A percentile compares a stretch with the other conserved stretches of the same genome.
These are phyloP conservation scores for Flaveria linearis DNA, from an alignment of 129 eudicot genomes.

Conservation along the genomic window DNA sequence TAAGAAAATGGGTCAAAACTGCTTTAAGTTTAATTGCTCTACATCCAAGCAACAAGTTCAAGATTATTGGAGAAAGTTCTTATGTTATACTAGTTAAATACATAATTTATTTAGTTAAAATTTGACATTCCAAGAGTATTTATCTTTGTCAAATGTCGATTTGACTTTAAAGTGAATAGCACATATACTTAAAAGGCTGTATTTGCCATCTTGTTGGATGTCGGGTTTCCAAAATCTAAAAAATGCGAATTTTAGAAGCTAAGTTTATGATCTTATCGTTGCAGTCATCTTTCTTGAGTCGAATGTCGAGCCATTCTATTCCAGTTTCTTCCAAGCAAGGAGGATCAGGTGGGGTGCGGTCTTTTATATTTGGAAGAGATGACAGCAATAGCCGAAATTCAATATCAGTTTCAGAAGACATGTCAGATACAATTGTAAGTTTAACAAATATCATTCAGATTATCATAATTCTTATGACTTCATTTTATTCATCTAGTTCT, in stretches of 20 bases:
- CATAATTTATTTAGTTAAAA: not conserved
- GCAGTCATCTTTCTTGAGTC: slow-evolving; percentile 82
- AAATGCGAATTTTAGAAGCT: not conserved
- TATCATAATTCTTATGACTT: not conserved
- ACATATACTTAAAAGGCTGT: not conserved
- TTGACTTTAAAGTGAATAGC: not conserved
- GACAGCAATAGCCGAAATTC: slow-evolving; percentile 91
- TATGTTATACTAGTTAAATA: not conserved
- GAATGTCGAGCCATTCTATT: slow-evolving; percentile 48
- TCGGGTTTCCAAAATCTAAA: not conserved
- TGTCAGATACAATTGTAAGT: slow-evolving; percentile 56
- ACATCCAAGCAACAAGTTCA: not conserved
- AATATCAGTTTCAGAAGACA: slow-evolving; percentile 55
- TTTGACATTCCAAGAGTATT: not conserved
- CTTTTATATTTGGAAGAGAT: slow-evolving; percentile 84
- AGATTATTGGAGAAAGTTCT: not conserved
- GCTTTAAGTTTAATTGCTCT: not conserved
- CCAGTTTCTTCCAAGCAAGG: slow-evolving; percentile 56
- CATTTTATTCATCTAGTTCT: not conserved
- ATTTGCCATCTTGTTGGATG: not conserved
- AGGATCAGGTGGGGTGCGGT: slow-evolving; percentile 45
- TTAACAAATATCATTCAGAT: not conserved
- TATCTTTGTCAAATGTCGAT: not conserved
- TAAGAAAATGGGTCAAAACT: not conserved
- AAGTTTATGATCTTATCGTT: slow-evolving; percentile 17